These are phyloP conservation scores for Nosema muscidifuracis DNA, from an alignment of 371 early-diverging fungal genomes.

Conservation along the genomic window DNA sequence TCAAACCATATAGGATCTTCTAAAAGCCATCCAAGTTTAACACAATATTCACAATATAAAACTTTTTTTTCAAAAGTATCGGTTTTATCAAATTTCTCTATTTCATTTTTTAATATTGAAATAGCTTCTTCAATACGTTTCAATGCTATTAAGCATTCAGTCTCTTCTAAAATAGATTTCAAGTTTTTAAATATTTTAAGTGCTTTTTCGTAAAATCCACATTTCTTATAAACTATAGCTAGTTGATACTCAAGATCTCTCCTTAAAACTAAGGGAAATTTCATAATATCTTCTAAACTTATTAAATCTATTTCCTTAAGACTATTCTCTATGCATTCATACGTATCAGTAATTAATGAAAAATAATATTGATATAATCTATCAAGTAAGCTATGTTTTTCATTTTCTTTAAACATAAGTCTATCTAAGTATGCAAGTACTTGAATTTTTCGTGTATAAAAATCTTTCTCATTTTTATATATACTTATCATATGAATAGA, in stretches of 20 bases:
- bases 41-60: conserved; percentile 13
- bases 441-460: conserved; percentile 7
- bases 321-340: background rate
- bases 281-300: background rate
- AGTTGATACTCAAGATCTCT: conserved; percentile 11
- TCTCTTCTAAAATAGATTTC: background rate
- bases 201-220: conserved; percentile 6
- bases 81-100: background rate
- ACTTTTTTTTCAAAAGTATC: conserved; percentile 15
- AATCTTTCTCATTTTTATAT: conserved; percentile 9
- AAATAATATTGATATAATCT: conserved; percentile 4
- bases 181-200: conserved; percentile 1
- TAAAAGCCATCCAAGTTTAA: conserved; percentile 35
- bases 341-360: background rate
- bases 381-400: conserved; percentile 1
- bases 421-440: conserved; percentile 48
- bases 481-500: conserved; percentile 28
- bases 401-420: conserved; percentile 23
- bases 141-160: conserved; percentile 38
- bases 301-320: background rate
- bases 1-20: conserved; percentile 38
- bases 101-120: conserved; percentile 9
- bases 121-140: conserved; percentile 20
- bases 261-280: conserved; percentile 34
- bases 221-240: conserved; percentile 4